Conservation (phyloP, 2,329 filamentous ascomycete species). For the Pleurostoma richardsiae region DNA sequence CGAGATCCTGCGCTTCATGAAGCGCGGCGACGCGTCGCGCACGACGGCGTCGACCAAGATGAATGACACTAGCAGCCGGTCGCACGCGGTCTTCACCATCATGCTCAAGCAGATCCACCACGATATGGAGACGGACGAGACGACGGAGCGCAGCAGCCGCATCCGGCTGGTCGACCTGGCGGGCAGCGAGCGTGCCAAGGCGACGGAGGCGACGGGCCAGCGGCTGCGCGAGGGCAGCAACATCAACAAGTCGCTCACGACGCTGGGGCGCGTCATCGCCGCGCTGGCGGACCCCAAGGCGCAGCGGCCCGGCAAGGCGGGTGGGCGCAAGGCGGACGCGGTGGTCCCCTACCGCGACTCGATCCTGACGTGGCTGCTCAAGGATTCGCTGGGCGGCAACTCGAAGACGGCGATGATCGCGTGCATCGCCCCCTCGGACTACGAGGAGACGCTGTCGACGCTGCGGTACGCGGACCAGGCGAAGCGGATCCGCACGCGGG, state of each 20-base stretch:
- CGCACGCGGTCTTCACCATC: conserved; percentile 96
- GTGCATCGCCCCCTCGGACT: conserved; percentile 91
- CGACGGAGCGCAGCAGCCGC: conserved; percentile 87
- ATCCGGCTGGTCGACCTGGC: conserved; percentile 94
- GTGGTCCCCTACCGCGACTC: conserved; percentile 93
- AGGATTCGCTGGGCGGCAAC: conserved; percentile 93
- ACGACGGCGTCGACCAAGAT: conserved; percentile 95
- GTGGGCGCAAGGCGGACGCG: conserved; percentile 55
- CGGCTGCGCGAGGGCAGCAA: conserved; percentile 91
- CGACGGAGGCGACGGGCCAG: conserved; percentile 89
- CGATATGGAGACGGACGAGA: conserved; percentile 95
- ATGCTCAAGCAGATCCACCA: conserved; percentile 98
- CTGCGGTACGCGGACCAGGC: conserved; percentile 96
- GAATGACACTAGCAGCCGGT: conserved; percentile 97
- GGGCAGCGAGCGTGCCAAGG: conserved; percentile 89
- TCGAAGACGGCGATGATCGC: conserved; percentile 99
- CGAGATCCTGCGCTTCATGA: conserved; percentile 90
- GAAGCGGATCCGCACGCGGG: conserved; percentile 91
- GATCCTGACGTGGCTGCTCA: conserved; percentile 77
- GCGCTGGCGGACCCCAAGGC: conserved; percentile 76
- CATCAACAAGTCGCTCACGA: conserved; percentile 98
- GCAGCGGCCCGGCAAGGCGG: conserved; percentile 37
- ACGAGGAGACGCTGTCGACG: conserved; percentile 94
- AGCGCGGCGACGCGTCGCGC: conserved; percentile 78
- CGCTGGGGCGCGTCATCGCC: conserved; percentile 90